Base-by-base conservation (phyloP, 2,329 filamentous ascomycete genomes). In the Aspergillus aculeatus region DNA sequence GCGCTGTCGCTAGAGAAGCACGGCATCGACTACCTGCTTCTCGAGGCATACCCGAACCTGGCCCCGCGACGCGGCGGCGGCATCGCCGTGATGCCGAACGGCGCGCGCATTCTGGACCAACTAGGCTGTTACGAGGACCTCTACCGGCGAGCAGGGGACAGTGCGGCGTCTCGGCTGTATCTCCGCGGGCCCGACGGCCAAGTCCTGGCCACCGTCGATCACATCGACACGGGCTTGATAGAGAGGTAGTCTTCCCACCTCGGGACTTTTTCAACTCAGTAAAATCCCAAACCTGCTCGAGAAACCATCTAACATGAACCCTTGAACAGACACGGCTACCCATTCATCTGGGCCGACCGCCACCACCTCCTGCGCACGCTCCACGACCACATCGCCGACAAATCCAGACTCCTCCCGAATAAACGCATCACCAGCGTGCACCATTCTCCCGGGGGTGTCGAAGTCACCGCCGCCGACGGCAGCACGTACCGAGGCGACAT, bases 401-500 rank as follows among this genome's bases (percentile, higher is more conserved):
- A 69, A 23, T 51, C 57, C 16, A 66, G 62, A 53, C 24, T 71
- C 5, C 24, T 68, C 2, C 62, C 64, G 3, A 59, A 57, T 2
- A 59, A 68, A 49, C 58, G 62, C 32, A 60, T 69, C 1, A 47
- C 50, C 2, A 54, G 21, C 11, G 50, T 68, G 3, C 41, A 52
- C 3, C 53, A 61, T 31, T 14, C 26, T n/a, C 41, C 56, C 10
- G 41, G 47, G 2, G 14, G 56, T n/a, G 59, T 58, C 1, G 51
- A 50, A 2, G 62, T 66, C 16, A 56, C 55, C 11, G 66, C 66
- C 2, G 44, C 57, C 0, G 54, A 52, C 44, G 67, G 67, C 2
- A 54, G 49, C 21, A 48, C 12, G 1, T 64, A 61, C 24, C 55
- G 41, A 0, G 77, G 75, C 0, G 65, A 73, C 56, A 64, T 81